Conservation (phyloP, 1,139 yeast species). For the Martiniozyma asiatica region DNA sequence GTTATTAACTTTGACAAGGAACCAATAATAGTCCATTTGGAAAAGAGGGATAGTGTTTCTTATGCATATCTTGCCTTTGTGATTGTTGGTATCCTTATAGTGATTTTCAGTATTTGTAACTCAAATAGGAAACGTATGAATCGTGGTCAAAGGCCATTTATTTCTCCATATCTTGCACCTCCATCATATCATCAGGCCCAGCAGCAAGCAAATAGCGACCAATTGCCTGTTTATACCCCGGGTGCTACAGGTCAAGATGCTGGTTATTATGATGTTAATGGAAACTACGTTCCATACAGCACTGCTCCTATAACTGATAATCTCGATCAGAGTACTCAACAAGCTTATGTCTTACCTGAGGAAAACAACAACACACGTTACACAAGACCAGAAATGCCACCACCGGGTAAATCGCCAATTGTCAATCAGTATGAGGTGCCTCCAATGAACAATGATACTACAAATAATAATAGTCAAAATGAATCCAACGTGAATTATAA, state of each 20-base stretch:
- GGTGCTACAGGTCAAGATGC: slow-evolving; percentile 52
- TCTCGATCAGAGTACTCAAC: not conserved
- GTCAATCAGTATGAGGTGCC: no score
- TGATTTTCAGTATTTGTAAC: slow-evolving; percentile 40
- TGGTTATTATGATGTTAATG: slow-evolving; percentile 69
- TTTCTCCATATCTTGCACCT: slow-evolving; percentile 85
- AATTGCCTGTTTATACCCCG: slow-evolving; percentile 57
- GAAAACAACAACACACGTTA: no score
- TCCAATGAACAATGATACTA: no score
- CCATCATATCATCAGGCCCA: slow-evolving; percentile 76
- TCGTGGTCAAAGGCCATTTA: slow-evolving; percentile 57
- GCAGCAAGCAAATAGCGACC: slow-evolving; percentile 34
- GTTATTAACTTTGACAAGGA: no score
- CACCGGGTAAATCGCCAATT: no score
- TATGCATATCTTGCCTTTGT: slow-evolving; percentile 51
- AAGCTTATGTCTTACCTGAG: slow-evolving; percentile 1
- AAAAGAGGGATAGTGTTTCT: slow-evolving; percentile 22
- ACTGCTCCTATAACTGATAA: not conserved
- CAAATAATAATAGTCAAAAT: no score
- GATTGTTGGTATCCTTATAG: slow-evolving; percentile 34
- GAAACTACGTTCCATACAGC: slow-evolving; percentile 34
- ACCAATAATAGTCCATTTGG: no score
- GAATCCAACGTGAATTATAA: no score
- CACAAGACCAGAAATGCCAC: no score
- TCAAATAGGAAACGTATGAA: slow-evolving; percentile 49